phyloP scores from a whole-genome alignment of 75 land plant species.

The Isoetes taiwanensis region DNA sequence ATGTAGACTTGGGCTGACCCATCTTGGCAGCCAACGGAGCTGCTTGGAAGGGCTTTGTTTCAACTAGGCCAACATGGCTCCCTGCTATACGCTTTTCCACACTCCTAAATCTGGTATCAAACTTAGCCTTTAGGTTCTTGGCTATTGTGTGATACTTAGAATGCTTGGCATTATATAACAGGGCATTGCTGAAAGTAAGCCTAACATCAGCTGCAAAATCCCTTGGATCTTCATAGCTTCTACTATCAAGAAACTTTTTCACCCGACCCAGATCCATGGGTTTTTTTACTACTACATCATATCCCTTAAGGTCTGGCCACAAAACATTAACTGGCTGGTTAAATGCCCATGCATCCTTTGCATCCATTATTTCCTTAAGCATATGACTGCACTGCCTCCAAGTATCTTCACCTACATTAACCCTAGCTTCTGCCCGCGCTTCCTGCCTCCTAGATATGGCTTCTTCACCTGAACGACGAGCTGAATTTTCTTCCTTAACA shows the following conservation, averaged over 20 bases:
- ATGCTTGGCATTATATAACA: neutral
- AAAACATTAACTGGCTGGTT: neutral
- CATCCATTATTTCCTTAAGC: neutral
- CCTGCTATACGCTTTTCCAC: no score
- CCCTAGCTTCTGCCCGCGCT: neutral
- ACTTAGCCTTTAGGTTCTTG: neutral
- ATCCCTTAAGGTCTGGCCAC: conserved; percentile 1
- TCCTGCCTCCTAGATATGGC: neutral
- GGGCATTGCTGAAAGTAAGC: neutral
- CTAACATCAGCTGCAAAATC: neutral
- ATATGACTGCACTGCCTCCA: neutral
- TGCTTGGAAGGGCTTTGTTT: no score
- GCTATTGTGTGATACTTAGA: neutral
- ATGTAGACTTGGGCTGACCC: neutral
- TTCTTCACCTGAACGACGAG: conserved; percentile 1
- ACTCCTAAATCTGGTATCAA: neutral
- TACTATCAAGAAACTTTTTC: neutral
- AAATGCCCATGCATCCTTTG: neutral
- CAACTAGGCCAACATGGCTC: no score
- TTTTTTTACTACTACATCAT: neutral
- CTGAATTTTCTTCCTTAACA: neutral
- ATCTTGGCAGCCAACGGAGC: neutral
- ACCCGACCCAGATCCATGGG: conserved; percentile 1
- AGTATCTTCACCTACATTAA: no score
- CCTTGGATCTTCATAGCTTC: neutral